phyloP scores from a whole-genome alignment of 495 filamentous ascomycete species.

The Amphirosellinia nigrospora region DNA sequence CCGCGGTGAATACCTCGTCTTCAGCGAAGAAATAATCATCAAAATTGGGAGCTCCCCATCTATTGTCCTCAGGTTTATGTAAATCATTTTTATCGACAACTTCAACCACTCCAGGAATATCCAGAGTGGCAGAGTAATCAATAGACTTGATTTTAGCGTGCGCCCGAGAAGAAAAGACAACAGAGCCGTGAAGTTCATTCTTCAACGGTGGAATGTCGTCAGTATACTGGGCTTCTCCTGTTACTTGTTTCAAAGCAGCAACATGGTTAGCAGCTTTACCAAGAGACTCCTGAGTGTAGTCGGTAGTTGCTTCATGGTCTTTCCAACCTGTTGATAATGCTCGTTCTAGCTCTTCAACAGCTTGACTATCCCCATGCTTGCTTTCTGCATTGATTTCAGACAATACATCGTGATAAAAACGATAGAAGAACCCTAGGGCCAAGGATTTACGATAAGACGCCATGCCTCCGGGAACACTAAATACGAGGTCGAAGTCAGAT shows the following conservation, averaged over 20 bases:
- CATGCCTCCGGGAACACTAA: slow-evolving; percentile 93
- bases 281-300: slow-evolving; percentile 76
- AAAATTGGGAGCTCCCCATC: slow-evolving; percentile 86
- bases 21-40: slow-evolving; percentile 89
- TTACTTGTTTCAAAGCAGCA: slow-evolving; percentile 90
- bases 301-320: slow-evolving; percentile 62
- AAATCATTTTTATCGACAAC: slow-evolving; percentile 83
- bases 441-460: slow-evolving; percentile 92
- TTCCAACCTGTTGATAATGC: slow-evolving; percentile 67
- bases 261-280: slow-evolving; percentile 86
- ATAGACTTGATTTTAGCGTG: slow-evolving; percentile 85
- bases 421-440: slow-evolving; percentile 87
- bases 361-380: slow-evolving; percentile 61
- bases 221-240: slow-evolving; percentile 94
- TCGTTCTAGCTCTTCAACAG: slow-evolving; percentile 69
- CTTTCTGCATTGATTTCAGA: slow-evolving; percentile 49
- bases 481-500: slow-evolving; percentile 83
- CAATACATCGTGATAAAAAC: slow-evolving; percentile 77
- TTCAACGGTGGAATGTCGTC: slow-evolving; percentile 89
- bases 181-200: slow-evolving; percentile 86
- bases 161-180: slow-evolving; percentile 88
- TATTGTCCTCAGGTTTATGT: slow-evolving; percentile 73
- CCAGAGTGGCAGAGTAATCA: slow-evolving; percentile 73
- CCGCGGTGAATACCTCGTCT: slow-evolving; percentile 83
- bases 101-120: slow-evolving; percentile 76